These are phyloP conservation scores for Trichoderma sp. DNA, from an alignment of 2,329 filamentous ascomycete species.

Conservation along the genomic window DNA sequence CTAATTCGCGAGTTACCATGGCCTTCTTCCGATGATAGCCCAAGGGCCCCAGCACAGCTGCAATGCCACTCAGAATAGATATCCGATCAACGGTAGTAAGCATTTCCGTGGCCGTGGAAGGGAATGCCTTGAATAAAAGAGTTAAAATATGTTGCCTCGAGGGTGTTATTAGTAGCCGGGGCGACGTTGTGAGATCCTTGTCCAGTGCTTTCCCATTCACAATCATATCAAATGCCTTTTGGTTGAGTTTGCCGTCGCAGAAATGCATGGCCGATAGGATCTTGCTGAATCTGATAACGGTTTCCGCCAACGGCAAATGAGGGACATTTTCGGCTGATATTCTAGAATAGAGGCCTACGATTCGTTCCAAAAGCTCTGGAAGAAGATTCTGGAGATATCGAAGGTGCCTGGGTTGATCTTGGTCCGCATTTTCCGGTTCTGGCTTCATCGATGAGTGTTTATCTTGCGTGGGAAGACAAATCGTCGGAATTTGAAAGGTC, in stretches of 20 bases:
- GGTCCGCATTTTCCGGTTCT: slow-evolving; percentile 36
- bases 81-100: slow-evolving; percentile 74
- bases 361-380: slow-evolving; percentile 73
- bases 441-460: slow-evolving; percentile 34
- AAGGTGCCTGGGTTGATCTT: slow-evolving; percentile 51
- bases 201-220: slow-evolving; percentile 59
- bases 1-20: slow-evolving; percentile 80
- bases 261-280: slow-evolving; percentile 66
- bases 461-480: slow-evolving; percentile 54
- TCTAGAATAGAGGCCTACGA: slow-evolving; percentile 70
- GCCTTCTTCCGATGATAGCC: slow-evolving; percentile 87
- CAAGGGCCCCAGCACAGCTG: slow-evolving; percentile 76
- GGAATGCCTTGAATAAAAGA: slow-evolving; percentile 68
- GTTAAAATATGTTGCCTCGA: slow-evolving; percentile 63
- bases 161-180: slow-evolving; percentile 56
- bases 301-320: slow-evolving; percentile 68
- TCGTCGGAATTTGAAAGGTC: slow-evolving; percentile 72
- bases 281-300: slow-evolving; percentile 70
- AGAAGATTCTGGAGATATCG: slow-evolving; percentile 58
- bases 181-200: slow-evolving; percentile 49
- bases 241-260: slow-evolving; percentile 60
- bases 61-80: slow-evolving; percentile 79
- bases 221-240: slow-evolving; percentile 61
- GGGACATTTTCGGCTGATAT: slow-evolving; percentile 70
- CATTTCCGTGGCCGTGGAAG: slow-evolving; percentile 61